Evolutionary conservation across 2,329 filamentous ascomycete species (phyloP), one percentile per base, ranked within the genome.

Genomic region (Epichloe sibirici): DNA sequence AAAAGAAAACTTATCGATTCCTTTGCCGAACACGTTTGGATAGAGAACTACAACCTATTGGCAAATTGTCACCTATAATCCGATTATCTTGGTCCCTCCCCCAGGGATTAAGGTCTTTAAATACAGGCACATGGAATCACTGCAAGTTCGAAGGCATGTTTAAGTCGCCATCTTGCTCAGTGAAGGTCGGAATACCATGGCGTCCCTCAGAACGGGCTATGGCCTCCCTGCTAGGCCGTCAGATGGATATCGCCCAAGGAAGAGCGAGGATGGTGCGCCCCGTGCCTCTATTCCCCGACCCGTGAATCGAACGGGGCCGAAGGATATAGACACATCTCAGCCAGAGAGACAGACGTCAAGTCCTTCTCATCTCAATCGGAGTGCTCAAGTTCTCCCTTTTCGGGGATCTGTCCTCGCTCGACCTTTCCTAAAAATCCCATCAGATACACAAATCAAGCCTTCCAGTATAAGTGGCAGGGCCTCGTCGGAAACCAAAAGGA

Each of bases 371-470:
- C 48, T 57, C 5, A 59, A 53, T 34, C 61, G 59, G 47, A 56
- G 57, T 21, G 57, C 61, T 42, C 62, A 65, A 45, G 53, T 59
- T 53, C 45, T 49, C 35, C 49, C 58, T 43, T 53, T 53, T 39
- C 58, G 59, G 51, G 59, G 57, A 42, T 58, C 62, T 9, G 62
- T 60, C 17, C 56, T 61, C 38, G 57, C 63, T 47, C 62, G 62
- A 43, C 56, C 60, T 4, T 48, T 54, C 3, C 15, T 48, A 38
- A 57, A 62, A 42, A 57, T 58, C 21, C 39, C 50, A 21, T 58
- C 73, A 5, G 68, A 65, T 38, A 69, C 73, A 37, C 70, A 73
- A 59, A 67, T 69, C 9, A 73, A 70, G 25, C 13, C 39, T 53
- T 69, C 71, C 56, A 68, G 62, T 38, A 71, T 69, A 17, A 60